phyloP scores from a whole-genome alignment of 2,329 filamentous ascomycete genomes.

The Cordyceps tenuipes region DNA sequence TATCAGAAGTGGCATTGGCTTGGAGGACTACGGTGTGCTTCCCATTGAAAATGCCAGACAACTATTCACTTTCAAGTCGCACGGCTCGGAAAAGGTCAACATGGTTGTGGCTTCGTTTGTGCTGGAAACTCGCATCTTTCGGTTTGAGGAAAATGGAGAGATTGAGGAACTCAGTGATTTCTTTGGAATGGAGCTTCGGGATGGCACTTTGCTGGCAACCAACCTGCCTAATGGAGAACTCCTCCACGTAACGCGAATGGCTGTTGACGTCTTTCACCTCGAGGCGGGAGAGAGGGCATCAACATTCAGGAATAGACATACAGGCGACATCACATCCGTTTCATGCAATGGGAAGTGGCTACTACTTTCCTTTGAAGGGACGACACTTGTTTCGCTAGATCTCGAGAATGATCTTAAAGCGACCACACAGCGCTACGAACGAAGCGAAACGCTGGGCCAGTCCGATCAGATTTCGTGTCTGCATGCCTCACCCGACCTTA shows the following conservation, averaged over 20 bases:
- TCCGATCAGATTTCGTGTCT: constrained; percentile 77
- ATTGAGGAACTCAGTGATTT: constrained; percentile 82
- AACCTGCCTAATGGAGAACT: constrained; percentile 57
- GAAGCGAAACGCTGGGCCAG: constrained; percentile 40
- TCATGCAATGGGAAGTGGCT: constrained; percentile 64
- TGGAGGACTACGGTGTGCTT: constrained; percentile 78
- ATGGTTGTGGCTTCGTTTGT: constrained; percentile 73
- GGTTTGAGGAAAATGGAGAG: constrained; percentile 63
- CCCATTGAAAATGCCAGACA: constrained; percentile 68
- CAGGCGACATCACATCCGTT: constrained; percentile 63
- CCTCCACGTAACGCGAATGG: constrained; percentile 66
- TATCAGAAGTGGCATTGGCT: constrained; percentile 85
- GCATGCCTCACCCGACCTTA: constrained; percentile 57
- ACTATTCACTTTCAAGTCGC: constrained; percentile 59
- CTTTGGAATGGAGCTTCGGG: constrained; percentile 58
- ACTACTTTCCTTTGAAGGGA: constrained; percentile 68
- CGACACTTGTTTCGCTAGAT: constrained; percentile 60
- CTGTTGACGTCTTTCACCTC: constrained; percentile 53
- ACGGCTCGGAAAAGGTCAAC: constrained; percentile 47
- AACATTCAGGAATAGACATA: constrained; percentile 46
- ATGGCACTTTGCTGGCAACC: constrained; percentile 62
- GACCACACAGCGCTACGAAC: constrained; percentile 51
- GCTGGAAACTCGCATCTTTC: constrained; percentile 75
- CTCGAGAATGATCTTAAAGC: constrained; percentile 49
- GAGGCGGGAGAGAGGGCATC: constrained; percentile 46